Percentiles rank a stretch among this genome's conserved stretches.
Evolutionary conservation across 179 eudicot species (phyloP).

Genomic region (Nepenthes alata): DNA sequence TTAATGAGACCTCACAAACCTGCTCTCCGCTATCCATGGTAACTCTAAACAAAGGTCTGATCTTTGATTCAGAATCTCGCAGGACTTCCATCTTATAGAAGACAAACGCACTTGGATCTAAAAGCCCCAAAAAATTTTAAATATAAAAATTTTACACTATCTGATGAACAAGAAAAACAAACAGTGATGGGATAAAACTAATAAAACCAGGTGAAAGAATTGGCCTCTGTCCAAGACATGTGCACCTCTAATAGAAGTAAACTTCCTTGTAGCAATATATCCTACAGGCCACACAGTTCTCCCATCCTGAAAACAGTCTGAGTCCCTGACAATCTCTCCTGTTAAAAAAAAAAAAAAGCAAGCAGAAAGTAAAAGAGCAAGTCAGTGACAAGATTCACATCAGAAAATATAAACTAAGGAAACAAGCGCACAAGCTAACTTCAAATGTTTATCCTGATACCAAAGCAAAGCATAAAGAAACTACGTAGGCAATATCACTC

Average conservation of each 20-base stretch:
- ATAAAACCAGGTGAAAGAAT: constrained; percentile 1
- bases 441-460: too few species aligned
- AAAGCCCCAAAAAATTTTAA: constrained; percentile 3
- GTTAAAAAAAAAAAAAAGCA: background rate
- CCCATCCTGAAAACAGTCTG: constrained; percentile 33
- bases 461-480: too few species aligned
- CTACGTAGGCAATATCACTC: too few species aligned
- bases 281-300: constrained; percentile 47
- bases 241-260: constrained; percentile 40
- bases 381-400: too few species aligned
- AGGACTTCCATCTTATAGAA: constrained; percentile 53
- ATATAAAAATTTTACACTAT: background rate
- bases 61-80: constrained; percentile 35
- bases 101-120: constrained; percentile 33
- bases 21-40: constrained; percentile 44
- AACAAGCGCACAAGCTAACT: too few species aligned
- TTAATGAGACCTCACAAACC: constrained; percentile 20
- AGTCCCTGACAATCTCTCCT: constrained; percentile 45
- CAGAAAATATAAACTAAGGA: too few species aligned
- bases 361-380: too few species aligned
- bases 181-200: background rate
- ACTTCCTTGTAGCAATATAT: constrained; percentile 49
- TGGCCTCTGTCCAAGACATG: constrained; percentile 2
- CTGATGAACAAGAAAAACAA: background rate
- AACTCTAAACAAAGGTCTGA: constrained; percentile 41